Evolutionary conservation across 768 basidiomycete species (phyloP).

Genomic region (Crepidotus variabilis): DNA sequence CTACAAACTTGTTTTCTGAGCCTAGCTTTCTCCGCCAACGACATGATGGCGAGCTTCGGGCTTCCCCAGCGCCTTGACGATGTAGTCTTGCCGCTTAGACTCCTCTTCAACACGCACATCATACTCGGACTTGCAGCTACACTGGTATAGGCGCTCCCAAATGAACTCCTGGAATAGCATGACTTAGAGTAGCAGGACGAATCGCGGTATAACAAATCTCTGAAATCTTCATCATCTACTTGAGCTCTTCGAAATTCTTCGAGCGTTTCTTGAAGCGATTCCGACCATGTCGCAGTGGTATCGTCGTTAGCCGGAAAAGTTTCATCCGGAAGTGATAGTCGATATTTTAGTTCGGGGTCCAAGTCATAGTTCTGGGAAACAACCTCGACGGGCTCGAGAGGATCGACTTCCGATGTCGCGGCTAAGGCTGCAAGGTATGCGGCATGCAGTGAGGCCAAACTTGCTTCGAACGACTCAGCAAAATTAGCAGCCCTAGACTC

Average conservation of each 20-base stretch:
- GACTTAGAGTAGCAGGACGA: constrained; percentile 6
- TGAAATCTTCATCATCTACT: constrained; percentile 11
- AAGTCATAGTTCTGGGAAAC: too few species aligned
- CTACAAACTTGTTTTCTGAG: neutral
- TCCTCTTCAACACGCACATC: neutral
- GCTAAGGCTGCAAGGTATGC: too few species aligned
- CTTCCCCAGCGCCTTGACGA: neutral
- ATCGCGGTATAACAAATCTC: constrained; percentile 9
- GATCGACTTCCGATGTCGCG: too few species aligned
- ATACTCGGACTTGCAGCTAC: neutral
- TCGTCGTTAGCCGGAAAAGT: neutral
- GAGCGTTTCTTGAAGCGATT: constrained; percentile 5
- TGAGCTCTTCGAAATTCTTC: constrained; percentile 11
- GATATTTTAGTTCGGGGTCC: too few species aligned
- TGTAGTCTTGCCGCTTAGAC: neutral
- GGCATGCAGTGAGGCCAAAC: too few species aligned
- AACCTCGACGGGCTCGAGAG: too few species aligned
- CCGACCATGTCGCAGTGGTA: neutral
- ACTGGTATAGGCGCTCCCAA: neutral
- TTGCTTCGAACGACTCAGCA: too few species aligned
- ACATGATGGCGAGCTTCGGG: neutral
- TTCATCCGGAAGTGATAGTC: too few species aligned
- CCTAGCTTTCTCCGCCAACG: neutral
- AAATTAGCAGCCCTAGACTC: too few species aligned
- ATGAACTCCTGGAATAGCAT: neutral